Percentiles rank a stretch among this genome's conserved stretches.
These are phyloP conservation scores for Paralagenidium karlingii DNA, from an alignment of 352 stramenopile species.

Conservation along the genomic window DNA sequence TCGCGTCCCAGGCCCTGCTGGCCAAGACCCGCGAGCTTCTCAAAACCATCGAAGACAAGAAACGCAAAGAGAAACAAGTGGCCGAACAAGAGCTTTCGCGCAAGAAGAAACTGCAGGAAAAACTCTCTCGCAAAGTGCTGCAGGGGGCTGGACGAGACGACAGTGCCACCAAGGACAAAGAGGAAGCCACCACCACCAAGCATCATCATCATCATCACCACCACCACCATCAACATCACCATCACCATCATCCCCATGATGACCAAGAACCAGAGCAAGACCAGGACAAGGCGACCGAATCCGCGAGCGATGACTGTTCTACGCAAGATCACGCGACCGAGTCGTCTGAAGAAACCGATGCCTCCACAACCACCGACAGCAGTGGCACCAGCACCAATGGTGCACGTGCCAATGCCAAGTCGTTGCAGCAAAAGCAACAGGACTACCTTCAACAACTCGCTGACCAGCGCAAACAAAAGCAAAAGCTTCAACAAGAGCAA, in stretches of 20 bases:
- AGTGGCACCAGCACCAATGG: no score
- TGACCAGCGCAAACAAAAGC: constrained; percentile 50
- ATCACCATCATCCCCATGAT: constrained; percentile 5
- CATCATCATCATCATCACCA: no score
- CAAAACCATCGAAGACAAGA: constrained; percentile 59
- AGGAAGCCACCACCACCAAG: constrained; percentile 2
- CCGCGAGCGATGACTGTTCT: no score
- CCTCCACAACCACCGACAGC: no score
- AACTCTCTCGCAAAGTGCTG: constrained; percentile 38
- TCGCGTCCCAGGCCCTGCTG: no score
- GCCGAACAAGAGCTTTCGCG: constrained; percentile 23
- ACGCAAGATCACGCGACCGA: background rate
- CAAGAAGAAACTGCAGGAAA: constrained; percentile 45
- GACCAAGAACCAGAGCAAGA: constrained; percentile 7
- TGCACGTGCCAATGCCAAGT: no score
- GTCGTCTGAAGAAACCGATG: constrained; percentile 3
- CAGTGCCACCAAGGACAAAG: constrained; percentile 1
- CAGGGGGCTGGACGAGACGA: constrained; percentile 22
- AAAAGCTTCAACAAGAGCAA: constrained; percentile 57
- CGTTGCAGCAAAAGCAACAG: constrained; percentile 48
- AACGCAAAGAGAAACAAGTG: constrained; percentile 44
- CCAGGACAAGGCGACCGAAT: constrained; percentile 1
- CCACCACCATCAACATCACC: constrained; percentile 1
- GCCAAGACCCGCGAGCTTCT: constrained; percentile 62
- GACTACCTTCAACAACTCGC: constrained; percentile 45